A percentile compares a stretch with the other conserved stretches of the same genome.
Conservation (phyloP, 305 asterid species). For the Solanum hybrid region DNA sequence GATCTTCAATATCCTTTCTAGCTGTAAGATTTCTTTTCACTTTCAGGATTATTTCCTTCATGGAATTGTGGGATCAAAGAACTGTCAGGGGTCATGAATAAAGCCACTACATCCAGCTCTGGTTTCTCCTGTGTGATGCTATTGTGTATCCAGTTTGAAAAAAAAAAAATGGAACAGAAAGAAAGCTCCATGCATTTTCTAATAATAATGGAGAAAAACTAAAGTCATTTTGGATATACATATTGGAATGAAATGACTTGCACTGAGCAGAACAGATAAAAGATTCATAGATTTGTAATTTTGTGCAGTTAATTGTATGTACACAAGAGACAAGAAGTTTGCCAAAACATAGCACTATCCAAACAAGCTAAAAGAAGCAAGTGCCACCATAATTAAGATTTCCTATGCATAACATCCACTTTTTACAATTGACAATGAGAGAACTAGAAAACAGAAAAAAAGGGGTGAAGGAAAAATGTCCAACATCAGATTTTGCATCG, state of each 20-base stretch:
- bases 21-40: neutral
- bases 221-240: neutral
- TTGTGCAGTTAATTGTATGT: neutral
- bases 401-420: neutral
- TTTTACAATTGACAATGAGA: neutral
- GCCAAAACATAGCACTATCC: neutral
- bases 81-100: neutral
- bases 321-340: neutral
- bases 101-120: neutral
- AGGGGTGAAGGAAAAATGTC: neutral
- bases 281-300: neutral
- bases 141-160: neutral
- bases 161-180: neutral
- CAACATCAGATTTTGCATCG: neutral
- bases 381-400: neutral
- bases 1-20: neutral
- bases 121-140: neutral
- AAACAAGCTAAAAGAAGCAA: neutral
- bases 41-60: neutral
- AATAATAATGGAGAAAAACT: neutral
- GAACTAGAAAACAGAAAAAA: neutral
- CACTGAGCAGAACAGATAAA: neutral
- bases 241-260: neutral
- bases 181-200: neutral
- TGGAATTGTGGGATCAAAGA: neutral